Evolutionary conservation across 306 rosid genomes (phyloP).

Genomic region (Citrullus colocynthis): DNA sequence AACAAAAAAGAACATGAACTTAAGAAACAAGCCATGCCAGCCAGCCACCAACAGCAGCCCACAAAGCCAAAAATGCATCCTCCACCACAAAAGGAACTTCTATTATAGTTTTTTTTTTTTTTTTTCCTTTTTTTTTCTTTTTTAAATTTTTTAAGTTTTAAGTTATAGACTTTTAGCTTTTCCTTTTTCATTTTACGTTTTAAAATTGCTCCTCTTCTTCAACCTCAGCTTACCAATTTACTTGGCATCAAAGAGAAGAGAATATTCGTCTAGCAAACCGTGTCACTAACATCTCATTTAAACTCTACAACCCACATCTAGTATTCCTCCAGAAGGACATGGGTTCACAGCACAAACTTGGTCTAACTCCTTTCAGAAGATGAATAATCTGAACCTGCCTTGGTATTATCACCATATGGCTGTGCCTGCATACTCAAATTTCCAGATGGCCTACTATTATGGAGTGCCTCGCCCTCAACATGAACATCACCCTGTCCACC

Average conservation of each 20-base stretch:
- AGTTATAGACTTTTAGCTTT: background rate
- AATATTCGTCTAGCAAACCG: background rate
- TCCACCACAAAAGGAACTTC: constrained; percentile 1
- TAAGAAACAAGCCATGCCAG: background rate
- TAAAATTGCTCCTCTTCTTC: background rate
- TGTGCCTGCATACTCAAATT: constrained; percentile 11
- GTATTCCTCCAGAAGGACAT: constrained; percentile 6
- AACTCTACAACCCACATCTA: constrained; percentile 3
- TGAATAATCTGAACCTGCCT: constrained; percentile 27
- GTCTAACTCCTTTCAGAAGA: constrained; percentile 39
- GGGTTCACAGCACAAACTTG: constrained; percentile 6
- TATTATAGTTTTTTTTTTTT: background rate
- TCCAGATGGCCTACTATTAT: constrained; percentile 8
- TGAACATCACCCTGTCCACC: constrained; percentile 7
- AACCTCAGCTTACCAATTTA: background rate
- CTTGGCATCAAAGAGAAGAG: constrained; percentile 5
- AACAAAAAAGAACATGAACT: background rate
- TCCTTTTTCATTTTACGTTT: background rate
- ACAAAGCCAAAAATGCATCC: constrained; percentile 7
- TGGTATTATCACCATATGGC: constrained; percentile 21
- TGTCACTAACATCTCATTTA: background rate
- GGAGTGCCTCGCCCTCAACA: constrained; percentile 16
- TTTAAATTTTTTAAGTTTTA: background rate
- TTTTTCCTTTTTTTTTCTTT: background rate
- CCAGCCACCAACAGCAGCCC: background rate